Evolutionary conservation across 2,329 filamentous ascomycete species (phyloP), one percentile per base, ranked within the genome.

Genomic region (Hypoxylon sp.): DNA sequence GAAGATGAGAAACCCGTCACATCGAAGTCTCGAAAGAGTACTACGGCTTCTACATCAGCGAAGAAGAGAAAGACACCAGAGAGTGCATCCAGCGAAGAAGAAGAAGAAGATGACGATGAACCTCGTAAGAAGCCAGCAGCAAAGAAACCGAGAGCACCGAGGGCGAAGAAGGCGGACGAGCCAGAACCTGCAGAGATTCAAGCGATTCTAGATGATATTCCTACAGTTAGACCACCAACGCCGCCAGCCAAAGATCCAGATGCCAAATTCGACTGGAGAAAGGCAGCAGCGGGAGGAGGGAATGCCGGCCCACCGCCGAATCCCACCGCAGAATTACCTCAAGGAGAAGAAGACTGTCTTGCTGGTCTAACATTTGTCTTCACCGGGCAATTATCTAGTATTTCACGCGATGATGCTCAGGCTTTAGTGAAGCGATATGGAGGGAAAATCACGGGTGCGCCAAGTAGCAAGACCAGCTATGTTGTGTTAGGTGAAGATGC

Each of bases 321-420:
- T 53, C 84, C 87, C 22, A 90, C 89, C 10, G 82, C 86, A 9
- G 88, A 85, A 31, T 82, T 98, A 54, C 96, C 96, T 0, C 87
- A 88, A 19, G 96, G 96, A 6, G 90, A 90, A 58, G 93, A 96
- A 10, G 97, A 98, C 74, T 99, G 96, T 77, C 87, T 99, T 62
- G 90, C 91, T 60, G 96, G 97, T 0, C 85, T 98, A 61, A 92
- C 90, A 0, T 99, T 99, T 77, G 96, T 99, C 29, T 99, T 99
- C 75, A 99, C 97, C 0, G 96, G 96, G 24, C 86, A 98, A 24
- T 84, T 98, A 42, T 88, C 92, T 67, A 90, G 88, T 0, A 87
- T 98, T 63, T 90, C 92, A 48, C 90, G 96, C 67, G 94, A 97
- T 5, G 94, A 97, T 74, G 95, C 89, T 1, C 91, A 94, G 72